Percentiles rank a stretch among this genome's conserved stretches.
Conservation (phyloP, 176 grass and related monocot genomes). For the Olyra latifolia region DNA sequence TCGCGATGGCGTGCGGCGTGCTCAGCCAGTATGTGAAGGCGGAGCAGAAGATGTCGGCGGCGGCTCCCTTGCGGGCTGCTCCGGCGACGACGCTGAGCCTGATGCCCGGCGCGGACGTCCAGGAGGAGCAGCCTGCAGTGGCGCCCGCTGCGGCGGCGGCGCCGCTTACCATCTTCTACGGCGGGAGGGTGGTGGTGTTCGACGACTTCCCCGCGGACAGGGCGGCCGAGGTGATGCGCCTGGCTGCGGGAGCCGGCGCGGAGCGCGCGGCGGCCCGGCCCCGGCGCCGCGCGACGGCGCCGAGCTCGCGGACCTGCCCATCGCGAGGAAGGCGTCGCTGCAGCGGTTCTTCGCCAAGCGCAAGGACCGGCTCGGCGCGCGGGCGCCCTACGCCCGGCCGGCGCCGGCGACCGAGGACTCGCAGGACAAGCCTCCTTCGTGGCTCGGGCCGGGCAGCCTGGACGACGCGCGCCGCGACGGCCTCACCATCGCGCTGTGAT, state of each 20-base stretch:
- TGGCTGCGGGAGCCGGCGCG: constrained; percentile 26
- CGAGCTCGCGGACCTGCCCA: constrained; percentile 66
- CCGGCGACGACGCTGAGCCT: constrained; percentile 53
- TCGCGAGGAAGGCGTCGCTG: constrained; percentile 80
- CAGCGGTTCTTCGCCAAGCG: constrained; percentile 90
- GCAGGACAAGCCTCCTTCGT: constrained; percentile 11
- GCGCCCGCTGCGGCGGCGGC: too few species aligned
- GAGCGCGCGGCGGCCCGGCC: neutral
- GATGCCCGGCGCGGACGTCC: constrained; percentile 68
- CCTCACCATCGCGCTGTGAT: constrained; percentile 40
- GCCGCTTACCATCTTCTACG: constrained; percentile 80
- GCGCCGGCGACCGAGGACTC: neutral
- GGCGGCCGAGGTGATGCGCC: constrained; percentile 54
- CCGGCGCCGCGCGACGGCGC: neutral
- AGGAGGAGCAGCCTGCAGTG: neutral
- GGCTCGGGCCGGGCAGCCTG: constrained; percentile 27
- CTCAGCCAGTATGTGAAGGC: constrained; percentile 91
- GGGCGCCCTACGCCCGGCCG: constrained; percentile 43
- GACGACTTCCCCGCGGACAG: constrained; percentile 73
- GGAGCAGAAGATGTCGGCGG: constrained; percentile 50
- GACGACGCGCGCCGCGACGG: constrained; percentile 13
- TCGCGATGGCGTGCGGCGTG: constrained; percentile 72
- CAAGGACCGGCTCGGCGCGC: constrained; percentile 65
- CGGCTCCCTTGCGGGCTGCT: neutral
- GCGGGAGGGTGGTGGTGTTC: constrained; percentile 67